These are phyloP conservation scores for Macrophomina tecta DNA, from an alignment of 2,329 filamentous ascomycete genomes.

Conservation along the genomic window DNA sequence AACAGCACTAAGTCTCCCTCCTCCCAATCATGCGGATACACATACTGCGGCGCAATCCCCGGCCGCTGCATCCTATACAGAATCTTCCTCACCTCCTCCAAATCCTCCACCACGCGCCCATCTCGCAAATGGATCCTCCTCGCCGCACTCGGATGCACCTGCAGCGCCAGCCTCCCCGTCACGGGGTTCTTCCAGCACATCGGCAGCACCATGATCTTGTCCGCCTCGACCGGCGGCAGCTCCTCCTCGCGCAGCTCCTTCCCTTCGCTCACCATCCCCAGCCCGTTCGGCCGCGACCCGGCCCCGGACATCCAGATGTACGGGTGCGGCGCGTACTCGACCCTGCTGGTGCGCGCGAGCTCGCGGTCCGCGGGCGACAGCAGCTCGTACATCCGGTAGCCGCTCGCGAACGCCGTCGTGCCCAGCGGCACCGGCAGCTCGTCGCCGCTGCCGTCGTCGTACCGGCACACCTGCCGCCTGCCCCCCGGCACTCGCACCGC, in stretches of 20 bases:
- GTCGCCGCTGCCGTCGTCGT: slow-evolving; percentile 74
- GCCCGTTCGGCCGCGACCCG: slow-evolving; percentile 69
- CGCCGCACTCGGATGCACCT: slow-evolving; percentile 76
- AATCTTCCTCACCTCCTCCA: slow-evolving; percentile 69
- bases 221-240: slow-evolving; percentile 68
- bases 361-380: slow-evolving; percentile 70
- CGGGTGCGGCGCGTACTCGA: slow-evolving; percentile 79
- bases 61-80: slow-evolving; percentile 75
- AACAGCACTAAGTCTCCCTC: slow-evolving; percentile 79
- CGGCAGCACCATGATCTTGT: slow-evolving; percentile 73
- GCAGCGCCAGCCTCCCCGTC: slow-evolving; percentile 71
- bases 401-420: slow-evolving; percentile 76
- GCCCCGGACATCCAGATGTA: slow-evolving; percentile 82
- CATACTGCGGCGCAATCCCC: slow-evolving; percentile 69
- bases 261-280: slow-evolving; percentile 72
- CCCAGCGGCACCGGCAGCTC: slow-evolving; percentile 72
- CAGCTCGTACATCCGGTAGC: slow-evolving; percentile 72
- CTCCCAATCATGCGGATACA: slow-evolving; percentile 79
- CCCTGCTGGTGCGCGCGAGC: slow-evolving; percentile 69
- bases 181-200: slow-evolving; percentile 80
- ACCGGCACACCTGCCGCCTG: slow-evolving; percentile 69
- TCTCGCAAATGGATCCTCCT: slow-evolving; percentile 71
- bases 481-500: slow-evolving; percentile 75
- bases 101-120: slow-evolving; percentile 71
- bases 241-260: slow-evolving; percentile 65